Evolutionary conservation across 2,329 filamentous ascomycete genomes (phyloP).

Genomic region (Mycosphaerella sp.): DNA sequence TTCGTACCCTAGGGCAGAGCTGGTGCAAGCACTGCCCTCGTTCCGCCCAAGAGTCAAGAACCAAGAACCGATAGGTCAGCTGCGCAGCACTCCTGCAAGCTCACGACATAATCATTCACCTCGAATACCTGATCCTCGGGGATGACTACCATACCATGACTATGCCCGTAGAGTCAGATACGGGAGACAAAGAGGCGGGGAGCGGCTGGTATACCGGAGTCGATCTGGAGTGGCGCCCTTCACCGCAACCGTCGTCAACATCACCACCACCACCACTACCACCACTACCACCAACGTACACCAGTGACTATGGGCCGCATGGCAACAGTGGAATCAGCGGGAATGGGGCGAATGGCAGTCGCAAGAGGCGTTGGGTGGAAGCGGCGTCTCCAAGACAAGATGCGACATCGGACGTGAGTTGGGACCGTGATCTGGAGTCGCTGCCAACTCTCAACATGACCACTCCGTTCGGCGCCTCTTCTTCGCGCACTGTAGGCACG

Average conservation of each 20-base stretch:
- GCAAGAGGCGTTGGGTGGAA: constrained; percentile 22
- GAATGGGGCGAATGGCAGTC: constrained; percentile 14
- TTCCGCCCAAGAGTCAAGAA: neutral
- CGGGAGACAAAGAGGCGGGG: constrained; percentile 11
- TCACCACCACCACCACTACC: neutral
- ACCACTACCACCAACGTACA: constrained; percentile 1
- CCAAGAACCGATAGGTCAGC: neutral
- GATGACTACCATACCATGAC: constrained; percentile 19
- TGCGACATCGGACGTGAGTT: neutral
- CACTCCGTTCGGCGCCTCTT: constrained; percentile 9
- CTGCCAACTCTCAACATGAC: constrained; percentile 5
- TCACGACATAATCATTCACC: neutral
- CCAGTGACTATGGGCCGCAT: constrained; percentile 5
- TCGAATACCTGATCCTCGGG: neutral
- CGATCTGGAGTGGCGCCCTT: constrained; percentile 21
- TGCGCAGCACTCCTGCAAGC: neutral
- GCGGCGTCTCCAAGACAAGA: constrained; percentile 13
- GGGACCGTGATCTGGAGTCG: constrained; percentile 11
- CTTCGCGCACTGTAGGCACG: constrained; percentile 13
- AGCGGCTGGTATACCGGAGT: constrained; percentile 16
- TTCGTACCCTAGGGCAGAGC: neutral
- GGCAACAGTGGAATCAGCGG: neutral
- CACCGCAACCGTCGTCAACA: constrained; percentile 7
- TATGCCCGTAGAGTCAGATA: constrained; percentile 11
- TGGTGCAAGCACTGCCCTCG: neutral